Base-by-base conservation (phyloP, 2,329 filamentous ascomycete genomes). In the Fusarium denticulatum region DNA sequence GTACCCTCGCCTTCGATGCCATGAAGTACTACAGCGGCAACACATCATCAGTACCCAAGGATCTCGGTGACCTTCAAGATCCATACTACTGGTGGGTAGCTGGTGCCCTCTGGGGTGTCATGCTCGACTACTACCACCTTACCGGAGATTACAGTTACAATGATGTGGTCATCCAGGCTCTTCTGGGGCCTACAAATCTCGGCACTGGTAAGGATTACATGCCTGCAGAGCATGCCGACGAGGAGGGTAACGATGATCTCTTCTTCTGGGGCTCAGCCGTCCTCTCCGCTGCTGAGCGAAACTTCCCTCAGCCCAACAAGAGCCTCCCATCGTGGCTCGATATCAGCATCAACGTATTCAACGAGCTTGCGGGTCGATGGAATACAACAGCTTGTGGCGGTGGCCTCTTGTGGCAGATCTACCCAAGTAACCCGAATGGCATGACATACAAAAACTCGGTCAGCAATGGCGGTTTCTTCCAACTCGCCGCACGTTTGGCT, bases 361-460 rank as follows among this genome's bases (percentile, higher is more conserved):
- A 95, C 80, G 87, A 88, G 47, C 91, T 95, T 77, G 87, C 86
- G 10, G 81, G 81, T 28, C 89, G 94, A 50, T 96, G 94, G 94
- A 91, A 95, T 79, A 86, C 83, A 1, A 83, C 85, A 0, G 82
- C 84, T 43, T 97, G 94, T 77, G 86, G 86, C 32, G 94, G 94
- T 68, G 94, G 94, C 9, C 83, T 96, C 52, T 86, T 90, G 64
- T 96, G 93, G 93, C 94, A 97, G 84, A 94, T 97, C 74, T 95
- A 92, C 80, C 83, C 88, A 3, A 89, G 88, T 76, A 96, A 97
- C 79, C 84, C 85, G 52, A 90, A 90, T 70, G 94, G 94, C 20
- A 91, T 95, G 80, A 87, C 90, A 78, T 96, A 97, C 88, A 96
- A 95, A 83, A 96, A 96, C 83, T 88, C 91, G 11, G 89, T 95